Base-by-base conservation (phyloP, 2,329 filamentous ascomycete genomes). In the Nigrospora osmanthi region DNA sequence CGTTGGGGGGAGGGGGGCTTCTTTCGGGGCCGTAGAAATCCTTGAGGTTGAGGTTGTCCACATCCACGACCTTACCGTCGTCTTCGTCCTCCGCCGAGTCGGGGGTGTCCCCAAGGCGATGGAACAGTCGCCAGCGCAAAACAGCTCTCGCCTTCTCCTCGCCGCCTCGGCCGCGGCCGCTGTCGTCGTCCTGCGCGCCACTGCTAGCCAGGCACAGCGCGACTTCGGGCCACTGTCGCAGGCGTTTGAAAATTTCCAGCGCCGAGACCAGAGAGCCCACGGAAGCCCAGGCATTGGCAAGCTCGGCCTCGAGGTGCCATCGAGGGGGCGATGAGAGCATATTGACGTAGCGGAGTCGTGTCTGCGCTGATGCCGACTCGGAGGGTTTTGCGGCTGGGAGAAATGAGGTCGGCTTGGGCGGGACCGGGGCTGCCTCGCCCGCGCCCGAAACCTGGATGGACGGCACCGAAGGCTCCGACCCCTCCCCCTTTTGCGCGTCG, bases 191-290 rank as follows among this genome's bases (percentile, higher is more conserved):
- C 0, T 80, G 73, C 42, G 66, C 70, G 16, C 68, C 78, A 38
- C 62, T 72, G 59, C 67, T 74, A 12, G 89, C 90, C 56, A 89
- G 84, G 62, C 93, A 98, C 2, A 98, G 73, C 0, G 93, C 91
- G 5, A 90, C 89, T 66, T 98, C 93, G 1, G 93, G 87, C 89
- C 93, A 97, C 63, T 97, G 83, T 46, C 89, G 83, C 15, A 98
- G 70, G 3, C 93, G 79, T 66, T 95, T 90, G 66, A 97, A 98
- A 49, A 98, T 97, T 49, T 96, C 93, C 2, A 98, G 76, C 0
- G 93, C 93, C 1, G 90, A 95, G 4, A 88, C 76, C 2, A 98
- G 70, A 35, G 89, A 94, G 11, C 93, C 93, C 3, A 96, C 78
- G 40, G 81, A 78, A 0, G 90, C 86, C 93, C 93, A 98, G n/a